These are phyloP conservation scores for Hypoxylon fragiforme DNA, from an alignment of 495 filamentous ascomycete species.

Conservation along the genomic window DNA sequence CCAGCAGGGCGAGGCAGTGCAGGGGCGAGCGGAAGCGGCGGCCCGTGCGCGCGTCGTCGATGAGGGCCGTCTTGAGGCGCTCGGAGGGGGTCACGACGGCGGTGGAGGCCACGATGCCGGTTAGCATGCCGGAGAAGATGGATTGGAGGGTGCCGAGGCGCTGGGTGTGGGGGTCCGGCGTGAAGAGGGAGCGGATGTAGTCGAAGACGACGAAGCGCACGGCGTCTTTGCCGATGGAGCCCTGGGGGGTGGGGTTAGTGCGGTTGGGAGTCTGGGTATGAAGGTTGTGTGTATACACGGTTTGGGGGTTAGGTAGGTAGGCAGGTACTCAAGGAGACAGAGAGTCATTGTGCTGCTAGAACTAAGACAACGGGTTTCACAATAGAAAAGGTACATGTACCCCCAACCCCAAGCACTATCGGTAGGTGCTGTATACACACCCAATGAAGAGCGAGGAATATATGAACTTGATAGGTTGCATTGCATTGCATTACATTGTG, in stretches of 20 bases:
- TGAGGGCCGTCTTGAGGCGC: constrained; percentile 69
- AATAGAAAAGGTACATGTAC: no score
- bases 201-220: constrained; percentile 69
- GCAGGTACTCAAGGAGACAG: no score
- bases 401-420: no score
- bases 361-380: neutral
- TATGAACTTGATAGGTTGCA: no score
- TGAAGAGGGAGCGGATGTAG: constrained; percentile 62
- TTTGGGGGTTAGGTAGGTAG: no score
- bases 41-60: constrained; percentile 62
- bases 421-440: neutral
- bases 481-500: no score
- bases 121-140: constrained; percentile 63
- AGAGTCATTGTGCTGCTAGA: no score
- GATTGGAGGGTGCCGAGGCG: constrained; percentile 58
- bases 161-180: constrained; percentile 56
- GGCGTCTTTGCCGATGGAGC: constrained; percentile 63
- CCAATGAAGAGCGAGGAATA: no score
- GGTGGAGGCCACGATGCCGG: constrained; percentile 62
- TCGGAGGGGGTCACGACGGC: constrained; percentile 67
- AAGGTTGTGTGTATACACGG: no score
- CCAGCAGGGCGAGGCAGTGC: constrained; percentile 56
- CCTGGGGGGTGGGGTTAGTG: constrained; percentile 17
- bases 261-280: no score
- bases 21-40: constrained; percentile 54